A percentile compares a stretch with the other conserved stretches of the same genome.
phyloP scores from a whole-genome alignment of 2,329 filamentous ascomycete species.

The Tolypocladium cylindrosporum region DNA sequence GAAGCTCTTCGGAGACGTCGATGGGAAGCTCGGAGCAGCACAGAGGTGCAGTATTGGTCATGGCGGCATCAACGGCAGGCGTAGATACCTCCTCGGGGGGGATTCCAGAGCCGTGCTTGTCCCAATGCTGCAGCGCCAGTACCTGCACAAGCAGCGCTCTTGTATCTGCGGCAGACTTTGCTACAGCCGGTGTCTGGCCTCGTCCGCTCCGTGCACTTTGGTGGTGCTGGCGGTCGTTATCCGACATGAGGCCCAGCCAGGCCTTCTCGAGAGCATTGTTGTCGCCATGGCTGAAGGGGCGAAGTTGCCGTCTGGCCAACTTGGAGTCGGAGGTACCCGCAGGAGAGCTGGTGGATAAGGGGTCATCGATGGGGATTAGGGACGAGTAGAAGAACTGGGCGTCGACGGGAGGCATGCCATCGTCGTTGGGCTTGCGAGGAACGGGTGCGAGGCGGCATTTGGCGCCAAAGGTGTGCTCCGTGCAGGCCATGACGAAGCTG shows the following conservation, averaged over 20 bases:
- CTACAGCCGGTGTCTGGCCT: slow-evolving; percentile 18
- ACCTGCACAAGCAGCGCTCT: slow-evolving; percentile 27
- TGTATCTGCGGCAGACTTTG: slow-evolving; percentile 11
- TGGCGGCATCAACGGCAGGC: slow-evolving; percentile 6
- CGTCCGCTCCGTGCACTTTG: slow-evolving; percentile 15
- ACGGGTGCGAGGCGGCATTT: slow-evolving; percentile 47
- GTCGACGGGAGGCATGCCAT: slow-evolving; percentile 47
- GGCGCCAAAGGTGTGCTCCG: slow-evolving; percentile 46
- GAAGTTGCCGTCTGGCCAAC: slow-evolving; percentile 49
- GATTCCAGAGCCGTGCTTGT: slow-evolving; percentile 29
- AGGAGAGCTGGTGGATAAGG: slow-evolving; percentile 57
- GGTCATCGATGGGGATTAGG: slow-evolving; percentile 75
- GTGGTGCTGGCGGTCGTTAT: slow-evolving; percentile 39
- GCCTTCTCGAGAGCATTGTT: slow-evolving; percentile 71
- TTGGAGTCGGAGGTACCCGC: slow-evolving; percentile 39
- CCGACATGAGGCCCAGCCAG: slow-evolving; percentile 54
- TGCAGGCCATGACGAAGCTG: slow-evolving; percentile 1
- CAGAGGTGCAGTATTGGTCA: slow-evolving; percentile 30
- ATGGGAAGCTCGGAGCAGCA: slow-evolving; percentile 39
- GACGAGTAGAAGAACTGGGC: slow-evolving; percentile 83
- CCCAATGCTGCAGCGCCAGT: slow-evolving; percentile 35
- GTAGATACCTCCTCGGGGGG: background rate
- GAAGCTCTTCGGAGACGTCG: slow-evolving; percentile 37
- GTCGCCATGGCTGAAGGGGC: slow-evolving; percentile 71
- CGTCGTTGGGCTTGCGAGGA: slow-evolving; percentile 25